A percentile compares a stretch with the other conserved stretches of the same genome.
Conservation (phyloP, 345 rosid genomes). For the Trapa incisa region DNA sequence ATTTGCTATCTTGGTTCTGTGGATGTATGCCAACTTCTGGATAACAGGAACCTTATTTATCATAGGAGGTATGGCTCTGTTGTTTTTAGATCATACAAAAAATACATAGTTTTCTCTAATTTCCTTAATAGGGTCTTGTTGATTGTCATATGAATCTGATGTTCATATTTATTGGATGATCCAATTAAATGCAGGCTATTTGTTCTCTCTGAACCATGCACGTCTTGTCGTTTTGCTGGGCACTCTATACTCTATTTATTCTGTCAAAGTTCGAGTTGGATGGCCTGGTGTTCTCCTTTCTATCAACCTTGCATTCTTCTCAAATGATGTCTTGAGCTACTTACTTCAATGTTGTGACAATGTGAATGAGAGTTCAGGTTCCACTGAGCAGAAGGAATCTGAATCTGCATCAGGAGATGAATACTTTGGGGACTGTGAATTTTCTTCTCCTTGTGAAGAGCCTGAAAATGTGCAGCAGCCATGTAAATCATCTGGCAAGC, state of each 20-base stretch:
- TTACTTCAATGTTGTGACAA: conserved; percentile 79
- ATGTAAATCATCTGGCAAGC: conserved; percentile 51
- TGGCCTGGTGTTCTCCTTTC: conserved; percentile 86
- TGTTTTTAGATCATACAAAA: conserved; percentile 3
- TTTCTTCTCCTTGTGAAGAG: conserved; percentile 37
- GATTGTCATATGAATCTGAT: background rate
- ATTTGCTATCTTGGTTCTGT: conserved; percentile 67
- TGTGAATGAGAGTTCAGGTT: conserved; percentile 37
- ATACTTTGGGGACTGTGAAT: conserved; percentile 45
- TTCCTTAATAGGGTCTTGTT: background rate
- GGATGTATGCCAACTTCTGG: conserved; percentile 99
- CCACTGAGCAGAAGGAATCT: conserved; percentile 53
- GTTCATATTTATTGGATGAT: conserved; percentile 9
- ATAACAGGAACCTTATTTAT: conserved; percentile 84
- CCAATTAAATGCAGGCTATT: conserved; percentile 53
- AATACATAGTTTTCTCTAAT: conserved; percentile 2
- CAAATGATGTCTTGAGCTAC: conserved; percentile 63
- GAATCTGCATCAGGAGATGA: conserved; percentile 58
- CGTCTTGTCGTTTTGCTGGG: conserved; percentile 76
- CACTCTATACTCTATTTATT: conserved; percentile 53
- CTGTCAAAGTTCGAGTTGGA: conserved; percentile 82
- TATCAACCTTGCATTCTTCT: conserved; percentile 74
- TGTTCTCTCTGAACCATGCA: conserved; percentile 87
- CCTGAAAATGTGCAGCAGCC: conserved; percentile 49
- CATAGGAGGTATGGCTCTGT: conserved; percentile 67